Base-by-base conservation (phyloP, 192 early-diverging fungal species). In the Backusella australiensis region DNA sequence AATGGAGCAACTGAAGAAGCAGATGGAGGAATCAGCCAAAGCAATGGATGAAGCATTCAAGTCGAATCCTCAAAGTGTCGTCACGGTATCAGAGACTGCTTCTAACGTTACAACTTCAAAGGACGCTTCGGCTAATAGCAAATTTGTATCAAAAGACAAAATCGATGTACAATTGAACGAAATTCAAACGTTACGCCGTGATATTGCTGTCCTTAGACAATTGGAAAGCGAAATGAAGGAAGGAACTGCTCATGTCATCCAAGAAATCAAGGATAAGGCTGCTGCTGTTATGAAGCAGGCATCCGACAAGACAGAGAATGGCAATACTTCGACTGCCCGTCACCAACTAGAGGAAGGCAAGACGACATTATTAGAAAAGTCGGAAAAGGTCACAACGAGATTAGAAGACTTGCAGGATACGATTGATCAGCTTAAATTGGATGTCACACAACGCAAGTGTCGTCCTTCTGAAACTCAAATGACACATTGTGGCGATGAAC, bases 381-480 rank as follows among this genome's bases (percentile, higher is more conserved):
- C 88, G 68, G 84, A 89, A 4, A 73, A 73, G 46, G 82, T 88
- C 34, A 89, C 86, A 17, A 63, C 78, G 34, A 79, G 82, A 34
- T 83, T 89, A 34, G 90, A 90, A 70, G 89, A 91, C 46, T 79
- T 91, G 14, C 88, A 93, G 73, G 84, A 89, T 67, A 77, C 91
- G 44, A 86, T 93, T n/a, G 91, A 93, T 73, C 88, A 91, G 44
- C 87, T 94, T 77, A 93, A 93, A 77, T 71, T 91, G 70, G 93
- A 94, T 84, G 88, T 93, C 19, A 87, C 91, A 0, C 87, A 91
- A 75, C 85, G 92, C 15, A 90, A 90, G 29, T 86, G 88, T 52
- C 87, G 89, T 38, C 92, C 93, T 4, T 87, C 88, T 7, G 78
- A 84, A 1, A 80, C 75, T 0, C 80, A 88, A 70, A 85, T 93